These are phyloP conservation scores for Aspergillus awamori DNA, from an alignment of 2,329 filamentous ascomycete genomes.

Conservation along the genomic window DNA sequence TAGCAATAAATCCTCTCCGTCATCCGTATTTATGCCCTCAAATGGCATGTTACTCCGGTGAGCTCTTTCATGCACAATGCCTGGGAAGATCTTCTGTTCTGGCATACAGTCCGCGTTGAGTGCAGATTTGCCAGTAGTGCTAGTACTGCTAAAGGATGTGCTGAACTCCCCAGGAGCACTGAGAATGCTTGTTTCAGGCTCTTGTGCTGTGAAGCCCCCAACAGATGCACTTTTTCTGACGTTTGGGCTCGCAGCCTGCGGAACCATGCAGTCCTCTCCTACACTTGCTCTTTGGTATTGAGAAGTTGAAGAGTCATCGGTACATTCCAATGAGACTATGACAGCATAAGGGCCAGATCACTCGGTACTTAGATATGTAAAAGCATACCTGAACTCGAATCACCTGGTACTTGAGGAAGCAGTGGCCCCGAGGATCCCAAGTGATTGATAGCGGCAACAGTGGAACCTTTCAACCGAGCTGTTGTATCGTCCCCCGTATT, in stretches of 20 bases:
- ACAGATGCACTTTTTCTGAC: not conserved
- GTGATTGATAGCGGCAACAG: not conserved
- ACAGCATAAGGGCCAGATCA: not conserved
- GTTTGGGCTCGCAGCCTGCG: not conserved
- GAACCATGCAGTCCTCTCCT: not conserved
- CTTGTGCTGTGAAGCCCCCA: not conserved
- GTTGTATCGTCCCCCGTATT: not conserved
- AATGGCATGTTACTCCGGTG: conserved; percentile 30
- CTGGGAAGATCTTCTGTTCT: conserved; percentile 48
- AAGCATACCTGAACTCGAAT: not conserved
- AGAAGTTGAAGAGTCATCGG: not conserved
- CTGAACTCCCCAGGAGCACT: not conserved
- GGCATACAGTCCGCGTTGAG: conserved; percentile 24
- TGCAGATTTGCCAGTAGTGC: conserved; percentile 8
- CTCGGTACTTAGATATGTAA: not conserved
- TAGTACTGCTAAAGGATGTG: not conserved
- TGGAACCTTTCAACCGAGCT: not conserved
- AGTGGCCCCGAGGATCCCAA: not conserved
- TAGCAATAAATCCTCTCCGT: conserved; percentile 1
- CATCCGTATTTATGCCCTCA: conserved; percentile 5
- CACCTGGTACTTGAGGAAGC: too few species aligned
- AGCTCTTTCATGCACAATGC: conserved; percentile 45
- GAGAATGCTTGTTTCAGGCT: not conserved
- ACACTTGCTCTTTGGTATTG: not conserved
- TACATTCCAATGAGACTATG: not conserved